Evolutionary conservation across 2,329 filamentous ascomycete species (phyloP), one percentile per base, ranked within the genome.

Genomic region (Aspergillus udagawae): DNA sequence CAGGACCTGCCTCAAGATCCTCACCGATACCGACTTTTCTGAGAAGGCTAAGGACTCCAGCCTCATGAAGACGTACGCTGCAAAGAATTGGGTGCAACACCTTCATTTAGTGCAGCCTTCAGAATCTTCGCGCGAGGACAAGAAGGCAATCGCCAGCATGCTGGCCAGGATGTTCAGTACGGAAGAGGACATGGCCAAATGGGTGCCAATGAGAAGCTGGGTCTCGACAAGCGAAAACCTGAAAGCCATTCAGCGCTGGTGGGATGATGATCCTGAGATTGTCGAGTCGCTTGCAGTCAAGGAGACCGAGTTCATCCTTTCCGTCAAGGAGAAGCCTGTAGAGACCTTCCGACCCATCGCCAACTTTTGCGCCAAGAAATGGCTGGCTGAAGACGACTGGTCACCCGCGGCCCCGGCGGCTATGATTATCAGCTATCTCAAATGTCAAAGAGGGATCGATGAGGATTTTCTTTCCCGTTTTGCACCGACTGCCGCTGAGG

Each of bases 351-450:
- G 54, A 3, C 54, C 49, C 2, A 3, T 57, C 1, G 48, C 32
- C 2, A 28, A 48, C 29, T 28, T 60, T 2, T 57, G 50, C 17
- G 7, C 25, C 5, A 57, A 41, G 23, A 48, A 41, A 49, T 60
- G 55, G 52, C 4, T 60, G 9, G 2, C 4, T 2, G 44, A 55
- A 12, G 35, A 44, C 17, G 12, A 35, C 14, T 56, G 54, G 55
- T 7, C 12, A 5, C 17, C 32, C 12, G 4, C 29, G 8, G 52
- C 53, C 17, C 25, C 55, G 3, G 48, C 29, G 6, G 32, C 50
- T 23, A 44, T 58, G 12, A 45, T 49, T 17, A 53, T 47, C 28
- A 50, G 50, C 44, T 55, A 58, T 25, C 25, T 50, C 17, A 51
- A 20, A 3, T 23, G 50, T 2, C 4, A 53, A 7, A 50, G 35